Evolutionary conservation across 169 alveolate genomes (phyloP).

Genomic region (Plasmodium gonderi): DNA sequence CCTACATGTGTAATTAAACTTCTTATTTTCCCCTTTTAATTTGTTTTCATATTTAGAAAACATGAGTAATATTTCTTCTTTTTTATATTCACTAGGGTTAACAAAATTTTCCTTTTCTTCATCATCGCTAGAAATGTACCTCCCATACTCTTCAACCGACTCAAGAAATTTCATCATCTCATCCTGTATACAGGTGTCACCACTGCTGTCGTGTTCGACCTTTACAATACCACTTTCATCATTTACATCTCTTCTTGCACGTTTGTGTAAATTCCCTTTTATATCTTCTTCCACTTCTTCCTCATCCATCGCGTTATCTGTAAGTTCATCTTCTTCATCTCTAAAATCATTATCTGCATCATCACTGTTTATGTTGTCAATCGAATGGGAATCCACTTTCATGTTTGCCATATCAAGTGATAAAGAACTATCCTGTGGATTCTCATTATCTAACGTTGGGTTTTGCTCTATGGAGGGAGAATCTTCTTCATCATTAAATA

Average conservation of each 20-base stretch:
- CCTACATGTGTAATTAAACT: background rate
- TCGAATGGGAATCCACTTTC: background rate
- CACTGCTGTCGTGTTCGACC: background rate
- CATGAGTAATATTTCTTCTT: constrained; percentile 49
- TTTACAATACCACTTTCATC: background rate
- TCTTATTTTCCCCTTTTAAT: constrained; percentile 8
- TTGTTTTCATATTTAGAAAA: constrained; percentile 52
- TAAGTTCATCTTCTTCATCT: background rate
- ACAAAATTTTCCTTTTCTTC: constrained; percentile 8
- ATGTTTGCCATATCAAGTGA: background rate
- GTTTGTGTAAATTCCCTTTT: background rate
- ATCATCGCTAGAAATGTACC: constrained; percentile 36
- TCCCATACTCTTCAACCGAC: constrained; percentile 8
- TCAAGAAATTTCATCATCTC: background rate
- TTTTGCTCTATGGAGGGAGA: background rate
- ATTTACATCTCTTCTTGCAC: background rate
- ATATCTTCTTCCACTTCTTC: background rate
- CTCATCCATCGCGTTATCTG: background rate
- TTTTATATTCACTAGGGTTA: constrained; percentile 25
- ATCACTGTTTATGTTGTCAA: background rate
- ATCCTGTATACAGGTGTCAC: background rate
- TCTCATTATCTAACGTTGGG: background rate
- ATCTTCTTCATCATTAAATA: background rate
- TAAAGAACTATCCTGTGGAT: background rate
- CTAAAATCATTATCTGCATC: background rate